phyloP scores from a whole-genome alignment of 108 stramenopile genomes.

The Cyclotella baltica region DNA sequence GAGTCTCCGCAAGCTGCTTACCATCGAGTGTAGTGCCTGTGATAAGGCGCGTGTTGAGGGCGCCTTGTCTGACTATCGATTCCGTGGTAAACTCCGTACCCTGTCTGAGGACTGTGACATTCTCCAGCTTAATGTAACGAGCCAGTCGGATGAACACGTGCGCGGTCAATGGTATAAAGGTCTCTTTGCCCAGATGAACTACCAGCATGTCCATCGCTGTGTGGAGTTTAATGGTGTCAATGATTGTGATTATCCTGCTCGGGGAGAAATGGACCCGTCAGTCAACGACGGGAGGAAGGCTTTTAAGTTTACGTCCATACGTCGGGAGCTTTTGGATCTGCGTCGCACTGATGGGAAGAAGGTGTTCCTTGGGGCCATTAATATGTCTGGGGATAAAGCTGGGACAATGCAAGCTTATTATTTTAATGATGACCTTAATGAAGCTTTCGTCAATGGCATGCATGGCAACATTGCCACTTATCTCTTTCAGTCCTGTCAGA shows the following conservation, averaged over 20 bases:
- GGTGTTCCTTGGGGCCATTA: slow-evolving; percentile 3
- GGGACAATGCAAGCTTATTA: not conserved
- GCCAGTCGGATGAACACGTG: not conserved
- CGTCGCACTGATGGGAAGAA: not conserved
- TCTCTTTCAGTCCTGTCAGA: not conserved
- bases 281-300: not conserved
- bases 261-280: not conserved
- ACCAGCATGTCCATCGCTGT: not conserved
- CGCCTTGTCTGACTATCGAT: not conserved
- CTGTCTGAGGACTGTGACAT: not conserved
- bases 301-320: not conserved
- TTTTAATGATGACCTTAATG: not conserved
- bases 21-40: not conserved
- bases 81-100: not conserved
- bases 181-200: slow-evolving; percentile 2
- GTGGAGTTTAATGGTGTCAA: not conserved
- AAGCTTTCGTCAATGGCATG: not conserved
- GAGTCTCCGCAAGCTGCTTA: not conserved
- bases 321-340: not conserved
- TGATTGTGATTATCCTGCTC: slow-evolving; percentile 2
- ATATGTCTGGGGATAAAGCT: not conserved
- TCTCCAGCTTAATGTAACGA: not conserved
- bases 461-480: not conserved
- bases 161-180: not conserved
- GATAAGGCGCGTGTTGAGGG: not conserved